Conservation (phyloP, 257 asterid species). For the Lycium barbarum region DNA sequence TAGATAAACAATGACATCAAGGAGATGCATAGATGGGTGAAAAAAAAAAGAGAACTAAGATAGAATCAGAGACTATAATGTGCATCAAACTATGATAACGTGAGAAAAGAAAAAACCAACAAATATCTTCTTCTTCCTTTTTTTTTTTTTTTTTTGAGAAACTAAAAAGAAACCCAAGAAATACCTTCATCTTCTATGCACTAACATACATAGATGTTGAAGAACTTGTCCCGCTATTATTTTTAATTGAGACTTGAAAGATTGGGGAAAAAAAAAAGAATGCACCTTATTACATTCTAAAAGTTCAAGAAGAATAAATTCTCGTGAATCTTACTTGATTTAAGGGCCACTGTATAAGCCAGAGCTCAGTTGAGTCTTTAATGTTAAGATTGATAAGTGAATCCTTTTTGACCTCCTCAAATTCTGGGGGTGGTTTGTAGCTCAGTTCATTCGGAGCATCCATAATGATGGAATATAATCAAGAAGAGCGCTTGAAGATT, state of each 20-base stretch:
- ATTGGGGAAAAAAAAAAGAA: background rate
- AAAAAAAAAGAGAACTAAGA: background rate
- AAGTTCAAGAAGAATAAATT: background rate
- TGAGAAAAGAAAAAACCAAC: background rate
- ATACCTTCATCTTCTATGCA: background rate
- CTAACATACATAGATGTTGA: background rate
- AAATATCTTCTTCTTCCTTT: background rate
- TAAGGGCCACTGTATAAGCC: conserved; percentile 78
- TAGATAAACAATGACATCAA: background rate
- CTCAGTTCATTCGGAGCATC: conserved; percentile 13
- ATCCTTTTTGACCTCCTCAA: conserved; percentile 57
- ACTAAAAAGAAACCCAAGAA: background rate
- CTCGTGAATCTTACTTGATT: conserved; percentile 47
- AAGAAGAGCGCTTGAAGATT: background rate
- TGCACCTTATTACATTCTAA: background rate
- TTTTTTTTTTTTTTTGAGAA: background rate
- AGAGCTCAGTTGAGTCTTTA: conserved; percentile 68
- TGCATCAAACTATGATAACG: background rate
- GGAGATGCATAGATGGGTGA: background rate
- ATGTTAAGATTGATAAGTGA: conserved; percentile 55
- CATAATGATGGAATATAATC: background rate
- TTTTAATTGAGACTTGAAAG: background rate
- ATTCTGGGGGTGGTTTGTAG: conserved; percentile 60
- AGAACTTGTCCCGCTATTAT: background rate
- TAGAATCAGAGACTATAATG: background rate